Conservation (phyloP, 192 early-diverging fungal species). For the Coemansia interrupta region DNA sequence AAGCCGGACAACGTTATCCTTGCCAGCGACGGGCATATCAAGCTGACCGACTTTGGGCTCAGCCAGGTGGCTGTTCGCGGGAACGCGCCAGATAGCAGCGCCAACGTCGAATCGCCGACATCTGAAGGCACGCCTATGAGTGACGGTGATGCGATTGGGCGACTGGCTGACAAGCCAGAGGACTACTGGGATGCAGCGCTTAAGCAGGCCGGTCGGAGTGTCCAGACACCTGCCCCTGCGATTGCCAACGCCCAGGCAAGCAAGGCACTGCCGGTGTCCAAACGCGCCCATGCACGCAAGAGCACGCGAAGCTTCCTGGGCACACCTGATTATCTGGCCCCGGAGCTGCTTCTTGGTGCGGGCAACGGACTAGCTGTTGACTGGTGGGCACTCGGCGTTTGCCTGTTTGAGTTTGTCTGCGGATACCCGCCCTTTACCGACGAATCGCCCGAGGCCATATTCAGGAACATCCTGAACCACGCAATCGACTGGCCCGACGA, state of each 20-base stretch:
- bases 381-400: conserved; percentile 94
- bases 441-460: conserved; percentile 80
- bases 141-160: conserved; percentile 19
- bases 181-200: conserved; percentile 38
- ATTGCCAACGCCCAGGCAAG: conserved; percentile 15
- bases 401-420: conserved; percentile 83
- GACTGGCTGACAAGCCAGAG: conserved; percentile 29
- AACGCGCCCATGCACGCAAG: conserved; percentile 48
- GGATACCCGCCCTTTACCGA: conserved; percentile 91
- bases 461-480: conserved; percentile 80
- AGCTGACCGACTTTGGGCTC: conserved; percentile 93
- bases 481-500: conserved; percentile 57
- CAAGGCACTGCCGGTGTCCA: conserved; percentile 43
- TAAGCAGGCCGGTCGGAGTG: conserved; percentile 17
- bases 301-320: conserved; percentile 61
- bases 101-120: conserved; percentile 17
- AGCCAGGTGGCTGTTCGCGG: conserved; percentile 70
- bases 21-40: conserved; percentile 84
- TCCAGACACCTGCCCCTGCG: conserved; percentile 15
- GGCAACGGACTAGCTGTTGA: conserved; percentile 84
- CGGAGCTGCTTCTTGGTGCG: conserved; percentile 84
- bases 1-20: conserved; percentile 85
- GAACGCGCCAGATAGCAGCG: conserved; percentile 13
- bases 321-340: conserved; percentile 93
- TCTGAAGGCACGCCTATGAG: conserved; percentile 18